phyloP scores from a whole-genome alignment of 768 basidiomycete species.

The Leccinellum albellum region DNA sequence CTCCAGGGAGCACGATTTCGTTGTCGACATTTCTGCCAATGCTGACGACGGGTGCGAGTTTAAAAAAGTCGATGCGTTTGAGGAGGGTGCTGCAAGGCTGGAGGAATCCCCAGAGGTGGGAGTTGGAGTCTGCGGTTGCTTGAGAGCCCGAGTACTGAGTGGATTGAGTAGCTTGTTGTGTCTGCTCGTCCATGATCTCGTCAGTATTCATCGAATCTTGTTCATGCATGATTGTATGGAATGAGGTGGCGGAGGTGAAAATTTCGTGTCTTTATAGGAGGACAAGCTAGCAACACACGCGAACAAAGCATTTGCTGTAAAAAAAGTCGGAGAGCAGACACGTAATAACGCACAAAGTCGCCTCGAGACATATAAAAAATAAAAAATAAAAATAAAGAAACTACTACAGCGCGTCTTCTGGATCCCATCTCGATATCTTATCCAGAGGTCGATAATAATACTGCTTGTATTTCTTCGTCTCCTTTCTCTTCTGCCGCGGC shows the following conservation, averaged over 20 bases:
- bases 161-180: constrained; percentile 39
- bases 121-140: constrained; percentile 14
- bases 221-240: constrained; percentile 13
- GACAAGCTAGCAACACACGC: constrained; percentile 1
- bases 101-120: constrained; percentile 66
- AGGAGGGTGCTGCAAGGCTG: constrained; percentile 56
- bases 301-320: constrained; percentile 2
- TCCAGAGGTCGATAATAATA: constrained; percentile 77
- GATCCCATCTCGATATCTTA: constrained; percentile 72
- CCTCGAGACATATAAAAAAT: constrained; percentile 12
- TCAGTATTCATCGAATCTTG: constrained; percentile 26
- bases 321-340: constrained; percentile 1
- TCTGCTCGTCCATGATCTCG: constrained; percentile 30
- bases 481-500: constrained; percentile 70
- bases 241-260: background rate
- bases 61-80: constrained; percentile 60
- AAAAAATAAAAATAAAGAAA: constrained; percentile 3
- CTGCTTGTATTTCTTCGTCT: constrained; percentile 82
- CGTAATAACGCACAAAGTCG: constrained; percentile 15
- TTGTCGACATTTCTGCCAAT: constrained; percentile 51
- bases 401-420: constrained; percentile 51
- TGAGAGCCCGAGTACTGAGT: constrained; percentile 36
- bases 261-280: constrained; percentile 19
- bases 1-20: constrained; percentile 62
- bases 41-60: constrained; percentile 42